These are phyloP conservation scores for Oryza rufipogon DNA, from an alignment of 176 grass and related monocot genomes.

Conservation along the genomic window DNA sequence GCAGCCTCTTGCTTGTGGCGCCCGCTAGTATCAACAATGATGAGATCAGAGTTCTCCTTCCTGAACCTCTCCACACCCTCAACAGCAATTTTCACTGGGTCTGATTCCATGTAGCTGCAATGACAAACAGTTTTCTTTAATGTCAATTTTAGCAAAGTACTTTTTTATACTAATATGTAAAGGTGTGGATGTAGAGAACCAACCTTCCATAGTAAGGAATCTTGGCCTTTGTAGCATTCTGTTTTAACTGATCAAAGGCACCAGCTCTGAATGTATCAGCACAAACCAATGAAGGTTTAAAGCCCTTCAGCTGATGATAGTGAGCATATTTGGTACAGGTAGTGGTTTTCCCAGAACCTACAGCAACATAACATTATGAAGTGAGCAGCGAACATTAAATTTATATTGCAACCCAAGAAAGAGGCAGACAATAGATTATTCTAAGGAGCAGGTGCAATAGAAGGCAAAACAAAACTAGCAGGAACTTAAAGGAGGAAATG, in stretches of 20 bases:
- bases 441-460: neutral
- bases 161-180: slow-evolving; percentile 6
- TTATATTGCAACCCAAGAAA: neutral
- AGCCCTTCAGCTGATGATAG: slow-evolving; percentile 79
- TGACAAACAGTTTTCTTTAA: slow-evolving; percentile 17
- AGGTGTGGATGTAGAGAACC: slow-evolving; percentile 40
- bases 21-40: slow-evolving; percentile 82
- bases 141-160: neutral
- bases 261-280: slow-evolving; percentile 87
- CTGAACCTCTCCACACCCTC: slow-evolving; percentile 83
- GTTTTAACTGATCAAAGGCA: slow-evolving; percentile 87
- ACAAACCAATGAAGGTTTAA: slow-evolving; percentile 77
- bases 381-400: neutral
- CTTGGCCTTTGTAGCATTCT: slow-evolving; percentile 89
- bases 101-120: slow-evolving; percentile 77
- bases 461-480: neutral
- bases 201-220: slow-evolving; percentile 88
- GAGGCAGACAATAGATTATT: neutral
- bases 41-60: slow-evolving; percentile 77
- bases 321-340: slow-evolving; percentile 78
- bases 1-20: slow-evolving; percentile 80
- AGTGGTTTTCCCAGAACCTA: slow-evolving; percentile 89
- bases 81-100: slow-evolving; percentile 83
- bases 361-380: slow-evolving; percentile 3
- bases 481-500: neutral